Evolutionary conservation across 2,329 filamentous ascomycete species (phyloP).

Genomic region (Penicillium paneum): DNA sequence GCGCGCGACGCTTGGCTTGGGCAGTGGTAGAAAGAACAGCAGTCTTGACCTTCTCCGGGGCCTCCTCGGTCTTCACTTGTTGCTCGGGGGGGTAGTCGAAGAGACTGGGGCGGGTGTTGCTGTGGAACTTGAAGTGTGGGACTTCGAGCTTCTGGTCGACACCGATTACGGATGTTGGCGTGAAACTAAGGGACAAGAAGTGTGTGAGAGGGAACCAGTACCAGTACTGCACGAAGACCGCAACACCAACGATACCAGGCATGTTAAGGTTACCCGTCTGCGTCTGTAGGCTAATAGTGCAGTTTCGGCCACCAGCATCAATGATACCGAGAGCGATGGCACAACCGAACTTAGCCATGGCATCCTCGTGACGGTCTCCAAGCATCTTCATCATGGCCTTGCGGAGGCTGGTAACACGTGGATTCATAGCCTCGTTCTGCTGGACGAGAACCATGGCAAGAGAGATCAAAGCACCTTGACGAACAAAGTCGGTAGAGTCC

Average conservation of each 20-base stretch:
- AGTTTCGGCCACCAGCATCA: slow-evolving; percentile 95
- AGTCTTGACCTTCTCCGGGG: slow-evolving; percentile 88
- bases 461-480: slow-evolving; percentile 91
- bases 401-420: slow-evolving; percentile 84
- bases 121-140: slow-evolving; percentile 92
- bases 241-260: slow-evolving; percentile 96
- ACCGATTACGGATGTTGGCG: slow-evolving; percentile 93
- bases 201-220: slow-evolving; percentile 99
- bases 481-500: slow-evolving; percentile 96
- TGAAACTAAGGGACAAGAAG: slow-evolving; percentile 92
- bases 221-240: slow-evolving; percentile 99
- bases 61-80: slow-evolving; percentile 91
- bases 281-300: slow-evolving; percentile 95
- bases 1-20: slow-evolving; percentile 89
- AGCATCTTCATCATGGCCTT: slow-evolving; percentile 95
- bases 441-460: slow-evolving; percentile 99
- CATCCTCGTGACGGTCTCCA: slow-evolving; percentile 92
- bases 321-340: slow-evolving; percentile 94
- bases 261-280: slow-evolving; percentile 99
- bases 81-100: slow-evolving; percentile 98
- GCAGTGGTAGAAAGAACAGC: slow-evolving; percentile 95
- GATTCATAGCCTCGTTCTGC: slow-evolving; percentile 98
- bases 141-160: slow-evolving; percentile 92
- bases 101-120: slow-evolving; percentile 86
- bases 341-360: slow-evolving; percentile 98